phyloP scores from a whole-genome alignment of 768 basidiomycete genomes.

The Vishniacozyma victoriae region DNA sequence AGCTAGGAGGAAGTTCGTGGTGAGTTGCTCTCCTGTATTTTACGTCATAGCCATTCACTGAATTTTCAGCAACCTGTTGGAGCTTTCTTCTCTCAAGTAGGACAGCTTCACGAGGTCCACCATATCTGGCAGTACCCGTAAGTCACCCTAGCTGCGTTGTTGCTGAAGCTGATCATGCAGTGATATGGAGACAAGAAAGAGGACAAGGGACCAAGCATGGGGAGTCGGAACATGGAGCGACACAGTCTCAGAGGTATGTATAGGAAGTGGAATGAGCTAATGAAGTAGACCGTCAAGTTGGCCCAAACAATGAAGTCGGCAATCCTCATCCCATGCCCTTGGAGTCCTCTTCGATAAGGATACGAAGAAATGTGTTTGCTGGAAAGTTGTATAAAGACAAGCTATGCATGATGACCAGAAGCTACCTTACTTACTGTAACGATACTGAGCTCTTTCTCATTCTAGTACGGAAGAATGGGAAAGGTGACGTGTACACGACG shows the following conservation, averaged over 20 bases:
- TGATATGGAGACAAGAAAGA: conserved; percentile 68
- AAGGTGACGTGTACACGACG: too few species aligned
- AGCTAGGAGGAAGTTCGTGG: conserved; percentile 76
- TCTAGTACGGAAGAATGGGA: too few species aligned
- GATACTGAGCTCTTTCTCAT: too few species aligned
- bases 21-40: conserved; percentile 71
- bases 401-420: too few species aligned
- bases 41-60: conserved; percentile 3
- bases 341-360: conserved; percentile 40
- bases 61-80: conserved; percentile 40
- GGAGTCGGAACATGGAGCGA: conserved; percentile 91
- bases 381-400: neutral
- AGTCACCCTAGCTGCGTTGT: conserved; percentile 39
- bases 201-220: conserved; percentile 85
- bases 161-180: conserved; percentile 7
- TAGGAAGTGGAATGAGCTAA: conserved; percentile 55
- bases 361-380: too few species aligned
- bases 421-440: too few species aligned
- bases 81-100: conserved; percentile 48
- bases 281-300: conserved; percentile 72
- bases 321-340: conserved; percentile 54
- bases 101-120: conserved; percentile 60
- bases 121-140: conserved; percentile 98
- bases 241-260: conserved; percentile 76
- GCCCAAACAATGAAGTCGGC: conserved; percentile 79